Conservation (phyloP, 139 green algal genomes). For the Haematococcus lacustris region DNA sequence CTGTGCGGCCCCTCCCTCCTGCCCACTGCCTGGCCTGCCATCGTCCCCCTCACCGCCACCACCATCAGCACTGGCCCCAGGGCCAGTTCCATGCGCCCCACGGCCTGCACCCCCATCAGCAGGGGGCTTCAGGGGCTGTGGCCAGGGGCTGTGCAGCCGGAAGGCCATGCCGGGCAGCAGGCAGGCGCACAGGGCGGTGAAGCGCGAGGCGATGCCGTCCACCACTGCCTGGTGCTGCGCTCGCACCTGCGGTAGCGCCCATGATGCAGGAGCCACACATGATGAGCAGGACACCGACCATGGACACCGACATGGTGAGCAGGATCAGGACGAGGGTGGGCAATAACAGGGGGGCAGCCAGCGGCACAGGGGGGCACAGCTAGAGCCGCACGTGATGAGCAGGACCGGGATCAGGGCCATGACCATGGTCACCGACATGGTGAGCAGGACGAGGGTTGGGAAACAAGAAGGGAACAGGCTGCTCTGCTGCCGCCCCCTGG, state of each 20-base stretch:
- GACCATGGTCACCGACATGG: no score
- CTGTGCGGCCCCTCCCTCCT: no score
- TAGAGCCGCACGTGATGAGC: not conserved
- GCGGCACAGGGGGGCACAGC: not conserved
- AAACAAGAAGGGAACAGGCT: no score
- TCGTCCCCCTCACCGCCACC: no score
- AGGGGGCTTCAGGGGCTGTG: not conserved
- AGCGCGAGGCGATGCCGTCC: not conserved
- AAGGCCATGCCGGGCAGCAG: not conserved
- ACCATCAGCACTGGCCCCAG: no score
- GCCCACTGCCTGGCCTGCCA: no score
- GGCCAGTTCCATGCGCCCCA: no score
- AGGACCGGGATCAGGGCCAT: no score
- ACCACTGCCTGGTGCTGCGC: not conserved
- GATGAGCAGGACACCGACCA: not conserved
- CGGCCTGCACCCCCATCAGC: no score
- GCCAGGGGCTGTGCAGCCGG: not conserved
- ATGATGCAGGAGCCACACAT: not conserved
- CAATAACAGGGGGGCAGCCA: not conserved
- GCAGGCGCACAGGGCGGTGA: not conserved
- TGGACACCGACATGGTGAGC: not conserved
- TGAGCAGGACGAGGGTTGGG: no score
- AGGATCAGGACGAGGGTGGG: no score
- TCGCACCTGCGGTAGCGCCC: not conserved
- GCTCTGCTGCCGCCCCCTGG: no score